phyloP scores from a whole-genome alignment of 345 rosid genomes.

The Stellera chamaejasme region DNA sequence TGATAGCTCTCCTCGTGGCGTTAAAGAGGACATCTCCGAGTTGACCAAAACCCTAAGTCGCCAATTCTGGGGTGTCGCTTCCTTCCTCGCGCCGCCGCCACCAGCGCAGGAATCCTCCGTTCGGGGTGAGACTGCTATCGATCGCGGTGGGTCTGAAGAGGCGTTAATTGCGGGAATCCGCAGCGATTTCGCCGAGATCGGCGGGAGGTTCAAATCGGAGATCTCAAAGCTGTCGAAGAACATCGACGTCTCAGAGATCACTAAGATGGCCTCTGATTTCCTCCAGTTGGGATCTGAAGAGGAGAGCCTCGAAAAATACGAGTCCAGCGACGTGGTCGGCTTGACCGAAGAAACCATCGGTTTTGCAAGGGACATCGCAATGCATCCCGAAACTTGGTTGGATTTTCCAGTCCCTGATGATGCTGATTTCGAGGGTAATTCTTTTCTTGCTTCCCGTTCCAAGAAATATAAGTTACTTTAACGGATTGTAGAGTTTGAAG shows the following conservation, averaged over 20 bases:
- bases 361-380: slow-evolving; percentile 72
- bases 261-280: slow-evolving; percentile 48
- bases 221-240: slow-evolving; percentile 56
- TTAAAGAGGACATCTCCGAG: slow-evolving; percentile 80
- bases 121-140: slow-evolving; percentile 13
- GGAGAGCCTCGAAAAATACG: slow-evolving; percentile 29
- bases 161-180: slow-evolving; percentile 45
- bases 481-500: background rate
- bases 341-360: slow-evolving; percentile 75
- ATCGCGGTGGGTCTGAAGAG: slow-evolving; percentile 26
- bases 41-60: slow-evolving; percentile 66
- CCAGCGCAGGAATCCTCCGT: slow-evolving; percentile 20
- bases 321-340: slow-evolving; percentile 48
- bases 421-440: slow-evolving; percentile 61
- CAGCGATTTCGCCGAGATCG: slow-evolving; percentile 66
- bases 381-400: slow-evolving; percentile 97
- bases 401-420: slow-evolving; percentile 71
- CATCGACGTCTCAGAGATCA: slow-evolving; percentile 53
- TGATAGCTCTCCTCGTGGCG: slow-evolving; percentile 44
- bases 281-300: slow-evolving; percentile 52
- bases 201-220: slow-evolving; percentile 55
- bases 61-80: slow-evolving; percentile 88
- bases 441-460: background rate
- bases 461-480: background rate
- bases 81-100: slow-evolving; percentile 83